phyloP scores from a whole-genome alignment of 2,329 filamentous ascomycete genomes.

The Fusarium fracticaudum region DNA sequence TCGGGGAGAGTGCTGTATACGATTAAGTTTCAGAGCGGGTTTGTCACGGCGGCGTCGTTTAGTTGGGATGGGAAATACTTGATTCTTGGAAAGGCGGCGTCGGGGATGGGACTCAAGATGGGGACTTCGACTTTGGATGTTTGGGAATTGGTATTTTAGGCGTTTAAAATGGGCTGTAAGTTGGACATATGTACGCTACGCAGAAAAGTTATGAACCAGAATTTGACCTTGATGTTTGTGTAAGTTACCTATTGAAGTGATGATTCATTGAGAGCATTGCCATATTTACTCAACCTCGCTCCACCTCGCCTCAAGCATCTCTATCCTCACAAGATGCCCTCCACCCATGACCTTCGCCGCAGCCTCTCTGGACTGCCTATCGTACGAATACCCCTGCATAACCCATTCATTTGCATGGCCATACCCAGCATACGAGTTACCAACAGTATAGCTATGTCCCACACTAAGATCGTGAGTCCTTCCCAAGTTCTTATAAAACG shows the following conservation, averaged over 20 bases:
- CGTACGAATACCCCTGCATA: conserved; percentile 45
- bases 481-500: conserved; percentile 41
- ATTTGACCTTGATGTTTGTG: not conserved
- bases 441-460: conserved; percentile 42
- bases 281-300: conserved; percentile 46
- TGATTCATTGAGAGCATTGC: not conserved
- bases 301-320: conserved; percentile 48
- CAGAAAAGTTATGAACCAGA: not conserved
- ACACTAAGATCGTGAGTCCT: conserved; percentile 6
- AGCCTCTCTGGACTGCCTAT: conserved; percentile 41
- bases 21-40: conserved; percentile 42
- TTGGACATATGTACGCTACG: not conserved
- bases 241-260: not conserved
- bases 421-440: conserved; percentile 45
- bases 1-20: conserved; percentile 49
- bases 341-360: conserved; percentile 17
- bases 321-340: conserved; percentile 31
- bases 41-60: conserved; percentile 48
- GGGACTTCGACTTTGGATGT: conserved; percentile 42
- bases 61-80: conserved; percentile 43
- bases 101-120: conserved; percentile 34
- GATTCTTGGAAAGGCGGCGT: conserved; percentile 45
- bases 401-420: conserved; percentile 45
- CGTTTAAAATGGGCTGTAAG: conserved; percentile 14
- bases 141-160: conserved; percentile 43